These are phyloP conservation scores for Anthoceros angustus DNA, from an alignment of 225 moss, liverwort and hornwort genomes.

Conservation along the genomic window DNA sequence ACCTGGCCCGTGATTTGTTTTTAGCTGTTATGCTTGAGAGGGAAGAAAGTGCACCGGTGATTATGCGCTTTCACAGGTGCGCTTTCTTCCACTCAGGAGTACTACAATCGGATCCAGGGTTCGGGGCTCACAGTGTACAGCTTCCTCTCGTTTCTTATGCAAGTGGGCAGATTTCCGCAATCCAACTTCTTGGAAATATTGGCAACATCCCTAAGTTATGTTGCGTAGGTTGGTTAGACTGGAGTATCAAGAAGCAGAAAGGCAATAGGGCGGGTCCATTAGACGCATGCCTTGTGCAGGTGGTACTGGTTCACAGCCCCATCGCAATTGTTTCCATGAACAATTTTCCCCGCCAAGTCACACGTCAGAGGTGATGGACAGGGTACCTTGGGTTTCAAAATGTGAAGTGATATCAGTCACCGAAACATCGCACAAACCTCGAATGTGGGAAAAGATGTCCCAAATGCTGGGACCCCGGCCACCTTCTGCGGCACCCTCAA, in stretches of 20 bases:
- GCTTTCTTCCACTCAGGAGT: too few relatives aligned
- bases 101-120: too few relatives aligned
- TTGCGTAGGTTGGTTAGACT: background rate
- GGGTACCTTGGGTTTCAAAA: background rate
- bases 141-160: too few relatives aligned
- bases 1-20: too few relatives aligned
- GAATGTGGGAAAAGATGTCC: constrained; percentile 54
- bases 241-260: background rate
- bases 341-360: constrained; percentile 33
- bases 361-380: background rate
- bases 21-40: too few relatives aligned
- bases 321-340: constrained; percentile 30
- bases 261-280: background rate
- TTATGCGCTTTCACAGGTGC: too few relatives aligned
- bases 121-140: too few relatives aligned
- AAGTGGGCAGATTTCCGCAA: too few relatives aligned
- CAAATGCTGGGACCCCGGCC: constrained; percentile 62
- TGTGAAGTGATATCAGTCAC: background rate
- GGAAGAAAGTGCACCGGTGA: too few relatives aligned
- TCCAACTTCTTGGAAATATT: too few relatives aligned
- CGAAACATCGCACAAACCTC: constrained; percentile 23
- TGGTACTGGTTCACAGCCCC: constrained; percentile 67
- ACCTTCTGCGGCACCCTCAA: constrained; percentile 64
- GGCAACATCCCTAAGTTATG: too few relatives aligned
- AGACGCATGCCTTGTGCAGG: constrained; percentile 28